These are phyloP conservation scores for Parastagonospora avenae DNA, from an alignment of 2,329 filamentous ascomycete genomes.

Conservation along the genomic window DNA sequence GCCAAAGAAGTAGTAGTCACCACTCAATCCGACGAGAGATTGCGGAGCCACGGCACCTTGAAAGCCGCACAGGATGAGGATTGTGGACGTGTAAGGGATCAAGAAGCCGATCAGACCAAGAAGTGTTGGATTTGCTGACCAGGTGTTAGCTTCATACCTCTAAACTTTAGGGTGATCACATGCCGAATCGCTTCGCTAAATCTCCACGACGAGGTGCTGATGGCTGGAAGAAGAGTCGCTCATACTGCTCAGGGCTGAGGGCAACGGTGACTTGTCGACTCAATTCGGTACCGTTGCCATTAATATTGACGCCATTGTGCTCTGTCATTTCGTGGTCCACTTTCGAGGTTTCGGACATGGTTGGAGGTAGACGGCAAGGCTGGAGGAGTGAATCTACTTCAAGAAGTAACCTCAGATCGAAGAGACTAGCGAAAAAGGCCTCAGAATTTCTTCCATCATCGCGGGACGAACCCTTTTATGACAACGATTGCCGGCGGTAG, in stretches of 20 bases:
- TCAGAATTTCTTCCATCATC: no score
- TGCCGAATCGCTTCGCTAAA: slow-evolving; percentile 25
- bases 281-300: slow-evolving; percentile 11
- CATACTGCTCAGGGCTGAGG: slow-evolving; percentile 25
- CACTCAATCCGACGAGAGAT: slow-evolving; percentile 24
- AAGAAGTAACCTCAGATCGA: neutral
- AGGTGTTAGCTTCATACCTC: neutral
- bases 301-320: slow-evolving; percentile 11
- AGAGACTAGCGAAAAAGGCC: no score
- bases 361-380: neutral
- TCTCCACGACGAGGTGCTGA: slow-evolving; percentile 25
- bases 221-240: slow-evolving; percentile 31
- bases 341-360: slow-evolving; percentile 18
- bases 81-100: slow-evolving; percentile 26
- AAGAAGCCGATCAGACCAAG: slow-evolving; percentile 25
- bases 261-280: slow-evolving; percentile 26
- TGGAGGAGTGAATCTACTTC: neutral
- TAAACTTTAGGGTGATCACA: neutral
- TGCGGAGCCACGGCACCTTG: slow-evolving; percentile 23
- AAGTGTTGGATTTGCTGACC: slow-evolving; percentile 20
- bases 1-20: slow-evolving; percentile 30
- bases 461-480: neutral
- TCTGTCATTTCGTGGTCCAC: slow-evolving; percentile 23
- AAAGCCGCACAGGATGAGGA: slow-evolving; percentile 26
- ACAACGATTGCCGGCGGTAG: neutral